phyloP scores from a whole-genome alignment of 2,329 filamentous ascomycete species.

The Sarocladium oryzae region DNA sequence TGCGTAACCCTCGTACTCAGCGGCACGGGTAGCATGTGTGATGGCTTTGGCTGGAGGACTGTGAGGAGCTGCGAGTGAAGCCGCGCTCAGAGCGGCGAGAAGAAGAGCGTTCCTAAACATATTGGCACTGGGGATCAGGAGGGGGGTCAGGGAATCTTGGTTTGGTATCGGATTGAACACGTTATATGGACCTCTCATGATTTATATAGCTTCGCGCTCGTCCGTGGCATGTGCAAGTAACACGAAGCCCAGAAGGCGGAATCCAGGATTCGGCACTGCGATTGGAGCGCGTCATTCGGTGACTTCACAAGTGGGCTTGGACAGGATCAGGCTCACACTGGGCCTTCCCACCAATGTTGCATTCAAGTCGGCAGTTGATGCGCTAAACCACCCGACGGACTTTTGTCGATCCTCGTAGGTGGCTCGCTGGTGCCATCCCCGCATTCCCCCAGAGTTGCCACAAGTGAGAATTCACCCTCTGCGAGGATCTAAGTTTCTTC shows the following conservation, averaged over 20 bases:
- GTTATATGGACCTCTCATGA: not conserved
- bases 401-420: not conserved
- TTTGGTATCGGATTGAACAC: no score
- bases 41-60: not conserved
- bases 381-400: not conserved
- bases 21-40: not conserved
- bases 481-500: no score
- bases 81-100: not conserved
- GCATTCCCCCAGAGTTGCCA: not conserved
- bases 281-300: not conserved
- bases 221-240: not conserved
- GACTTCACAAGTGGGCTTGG: not conserved
- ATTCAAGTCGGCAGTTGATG: not conserved
- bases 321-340: not conserved
- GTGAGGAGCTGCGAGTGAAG: not conserved
- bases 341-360: not conserved
- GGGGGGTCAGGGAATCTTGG: no score
- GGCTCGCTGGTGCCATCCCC: not conserved
- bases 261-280: not conserved
- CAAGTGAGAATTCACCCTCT: no score
- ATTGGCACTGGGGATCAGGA: no score
- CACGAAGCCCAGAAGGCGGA: not conserved
- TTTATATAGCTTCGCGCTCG: not conserved
- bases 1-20: constrained; percentile 64
- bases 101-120: not conserved